Conservation (phyloP, 2,329 filamentous ascomycete species). For the Polychaeton citri region DNA sequence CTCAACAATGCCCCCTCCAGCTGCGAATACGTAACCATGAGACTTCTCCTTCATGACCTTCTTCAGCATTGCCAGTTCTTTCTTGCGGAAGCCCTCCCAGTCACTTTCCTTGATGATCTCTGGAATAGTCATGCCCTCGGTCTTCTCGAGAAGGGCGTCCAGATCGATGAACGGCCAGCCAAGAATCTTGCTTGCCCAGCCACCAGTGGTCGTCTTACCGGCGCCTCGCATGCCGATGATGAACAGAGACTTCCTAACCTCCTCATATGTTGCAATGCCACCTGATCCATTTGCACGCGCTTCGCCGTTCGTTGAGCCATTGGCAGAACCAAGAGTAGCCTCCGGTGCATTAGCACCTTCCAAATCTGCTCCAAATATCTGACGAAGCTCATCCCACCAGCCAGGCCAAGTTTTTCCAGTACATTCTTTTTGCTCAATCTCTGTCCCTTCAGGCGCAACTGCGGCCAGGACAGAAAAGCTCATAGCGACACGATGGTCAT, state of each 20-base stretch:
- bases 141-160: slow-evolving; percentile 71
- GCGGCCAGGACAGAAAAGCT: slow-evolving; percentile 85
- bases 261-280: slow-evolving; percentile 15
- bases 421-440: slow-evolving; percentile 83
- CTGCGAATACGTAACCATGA: slow-evolving; percentile 73
- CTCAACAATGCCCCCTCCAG: slow-evolving; percentile 88
- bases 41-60: slow-evolving; percentile 62
- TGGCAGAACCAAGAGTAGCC: slow-evolving; percentile 21
- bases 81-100: slow-evolving; percentile 78
- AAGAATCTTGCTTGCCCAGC: slow-evolving; percentile 67
- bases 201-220: slow-evolving; percentile 86
- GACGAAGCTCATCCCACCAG: slow-evolving; percentile 86
- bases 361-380: slow-evolving; percentile 64
- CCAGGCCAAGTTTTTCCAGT: slow-evolving; percentile 97
- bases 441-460: slow-evolving; percentile 54
- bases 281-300: slow-evolving; percentile 21
- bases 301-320: slow-evolving; percentile 9
- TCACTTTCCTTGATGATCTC: slow-evolving; percentile 67
- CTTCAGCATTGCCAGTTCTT: slow-evolving; percentile 62
- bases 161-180: slow-evolving; percentile 72
- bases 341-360: slow-evolving; percentile 54
- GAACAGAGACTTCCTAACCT: slow-evolving; percentile 57
- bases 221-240: slow-evolving; percentile 96
- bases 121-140: slow-evolving; percentile 63
- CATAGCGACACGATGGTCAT: slow-evolving; percentile 97